phyloP scores from a whole-genome alignment of 2,329 filamentous ascomycete species.

The Zasmidium cellare region DNA sequence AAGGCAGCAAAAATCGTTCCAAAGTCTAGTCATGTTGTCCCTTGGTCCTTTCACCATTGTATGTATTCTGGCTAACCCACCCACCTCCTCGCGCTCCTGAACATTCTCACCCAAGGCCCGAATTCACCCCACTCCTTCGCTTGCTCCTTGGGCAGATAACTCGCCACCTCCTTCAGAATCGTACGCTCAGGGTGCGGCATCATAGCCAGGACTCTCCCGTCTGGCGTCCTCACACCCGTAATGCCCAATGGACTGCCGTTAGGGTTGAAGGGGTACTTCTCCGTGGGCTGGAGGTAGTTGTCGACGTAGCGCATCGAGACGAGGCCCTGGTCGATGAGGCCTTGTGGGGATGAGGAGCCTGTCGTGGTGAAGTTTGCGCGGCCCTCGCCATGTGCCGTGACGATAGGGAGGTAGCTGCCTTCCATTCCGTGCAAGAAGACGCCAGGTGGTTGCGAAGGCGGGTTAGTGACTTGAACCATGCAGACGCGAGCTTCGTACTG shows the following conservation, averaged over 20 bases:
- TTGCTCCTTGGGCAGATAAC: slow-evolving; percentile 67
- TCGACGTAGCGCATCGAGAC: slow-evolving; percentile 83
- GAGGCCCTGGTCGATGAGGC: slow-evolving; percentile 65
- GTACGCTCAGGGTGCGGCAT: slow-evolving; percentile 97
- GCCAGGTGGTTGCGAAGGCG: slow-evolving; percentile 54
- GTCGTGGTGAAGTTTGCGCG: slow-evolving; percentile 63
- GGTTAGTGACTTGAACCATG: slow-evolving; percentile 78
- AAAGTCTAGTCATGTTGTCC: too few species aligned
- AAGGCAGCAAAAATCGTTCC: too few species aligned
- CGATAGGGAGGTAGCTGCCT: slow-evolving; percentile 78
- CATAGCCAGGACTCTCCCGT: slow-evolving; percentile 80
- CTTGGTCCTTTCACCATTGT: too few species aligned
- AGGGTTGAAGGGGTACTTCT: slow-evolving; percentile 84
- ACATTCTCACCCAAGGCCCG: slow-evolving; percentile 83
- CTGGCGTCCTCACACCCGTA: slow-evolving; percentile 72
- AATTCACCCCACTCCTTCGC: slow-evolving; percentile 72
- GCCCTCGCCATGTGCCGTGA: slow-evolving; percentile 88
- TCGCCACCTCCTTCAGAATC: slow-evolving; percentile 74
- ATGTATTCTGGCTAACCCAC: too few species aligned
- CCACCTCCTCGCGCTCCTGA: slow-evolving; percentile 85
- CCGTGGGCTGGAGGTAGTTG: slow-evolving; percentile 73
- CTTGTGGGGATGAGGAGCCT: slow-evolving; percentile 45
- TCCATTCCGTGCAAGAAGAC: slow-evolving; percentile 91
- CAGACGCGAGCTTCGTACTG: slow-evolving; percentile 87
- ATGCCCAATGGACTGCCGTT: slow-evolving; percentile 83